A percentile compares a stretch with the other conserved stretches of the same genome.
Evolutionary conservation across 306 rosid genomes (phyloP).

Genomic region (Gastrolobium bilobum): DNA sequence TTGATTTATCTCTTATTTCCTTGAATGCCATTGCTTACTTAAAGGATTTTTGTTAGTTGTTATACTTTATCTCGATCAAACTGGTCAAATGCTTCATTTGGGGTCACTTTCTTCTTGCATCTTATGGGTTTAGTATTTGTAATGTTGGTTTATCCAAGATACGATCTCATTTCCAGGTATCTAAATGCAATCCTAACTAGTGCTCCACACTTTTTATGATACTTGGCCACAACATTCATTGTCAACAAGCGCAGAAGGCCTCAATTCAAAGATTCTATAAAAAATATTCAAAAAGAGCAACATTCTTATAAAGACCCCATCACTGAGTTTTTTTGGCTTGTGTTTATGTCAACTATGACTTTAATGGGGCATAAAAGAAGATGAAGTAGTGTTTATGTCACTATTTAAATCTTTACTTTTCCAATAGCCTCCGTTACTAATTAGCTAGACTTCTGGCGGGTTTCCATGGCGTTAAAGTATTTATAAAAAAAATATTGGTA

Average conservation of each 20-base stretch:
- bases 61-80: constrained; percentile 5
- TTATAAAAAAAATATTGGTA: too few species aligned
- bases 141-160: constrained; percentile 10
- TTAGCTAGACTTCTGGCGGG: too few species aligned
- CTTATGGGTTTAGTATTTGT: constrained; percentile 1
- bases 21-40: too few species aligned
- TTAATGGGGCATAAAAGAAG: constrained; percentile 95
- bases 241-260: constrained; percentile 96
- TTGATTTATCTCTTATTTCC: neutral
- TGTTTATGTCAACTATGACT: constrained; percentile 90
- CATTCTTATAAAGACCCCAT: constrained; percentile 88
- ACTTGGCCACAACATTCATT: constrained; percentile 94
- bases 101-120: neutral
- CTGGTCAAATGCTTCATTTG: neutral
- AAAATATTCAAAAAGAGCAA: constrained; percentile 95
- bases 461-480: too few species aligned
- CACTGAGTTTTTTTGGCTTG: constrained; percentile 88
- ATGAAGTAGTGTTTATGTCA: constrained; percentile 74
- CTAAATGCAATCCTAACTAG: constrained; percentile 94
- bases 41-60: neutral
- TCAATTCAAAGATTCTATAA: constrained; percentile 93
- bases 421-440: too few species aligned
- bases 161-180: constrained; percentile 64
- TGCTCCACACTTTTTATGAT: constrained; percentile 95
- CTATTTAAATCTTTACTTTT: too few species aligned